Base-by-base conservation (phyloP, 2,329 filamentous ascomycete genomes). In the Ophiocordyceps camponoti-rufipedis region DNA sequence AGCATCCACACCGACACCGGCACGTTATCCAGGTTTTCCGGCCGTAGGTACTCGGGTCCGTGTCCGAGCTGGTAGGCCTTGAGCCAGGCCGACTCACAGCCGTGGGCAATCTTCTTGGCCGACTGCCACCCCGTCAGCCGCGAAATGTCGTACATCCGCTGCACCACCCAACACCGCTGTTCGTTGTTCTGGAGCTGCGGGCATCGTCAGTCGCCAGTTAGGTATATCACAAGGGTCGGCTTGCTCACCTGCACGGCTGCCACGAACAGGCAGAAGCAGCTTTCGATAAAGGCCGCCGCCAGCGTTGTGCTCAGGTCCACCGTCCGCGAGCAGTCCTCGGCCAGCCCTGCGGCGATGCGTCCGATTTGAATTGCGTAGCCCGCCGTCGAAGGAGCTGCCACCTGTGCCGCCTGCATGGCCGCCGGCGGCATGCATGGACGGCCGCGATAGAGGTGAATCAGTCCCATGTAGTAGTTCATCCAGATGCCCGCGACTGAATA, bases 341-440 rank as follows among this genome's bases (percentile, higher is more conserved):
- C 69, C 41, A 84, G 60, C 0, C 88, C 88, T 0, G 83, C 85
- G 2, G 79, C 75, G 46, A 96, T 89, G 19, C 82, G 78, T 8
- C 86, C 88, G 48, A 95, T 78, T 50, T 80, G 72, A 49, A 78
- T 78, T 1, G 87, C 84, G 60, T 78, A 83, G 0, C 65, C 65
- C 3, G 71, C 75, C 1, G 89, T 95, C 44, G 82, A 74, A 13
- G 67, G 67, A 1, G 86, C 85, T 10, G 83, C 78, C 50, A 93
- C 71, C 8, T 81, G 82, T 0, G 86, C 86, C 3, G 91, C 87
- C 54, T 87, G 75, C 76, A 94, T 87, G 33, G 87, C 83, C 9
- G 88, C 80, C 0, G 89, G 86, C 1, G 88, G 89, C 87, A 95
- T 95, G 23, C 75, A 75, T 0, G 91, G 91, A 53, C 95, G 88